Evolutionary conservation across 305 asterid genomes (phyloP).

Genomic region (Fraxinus floribunda): DNA sequence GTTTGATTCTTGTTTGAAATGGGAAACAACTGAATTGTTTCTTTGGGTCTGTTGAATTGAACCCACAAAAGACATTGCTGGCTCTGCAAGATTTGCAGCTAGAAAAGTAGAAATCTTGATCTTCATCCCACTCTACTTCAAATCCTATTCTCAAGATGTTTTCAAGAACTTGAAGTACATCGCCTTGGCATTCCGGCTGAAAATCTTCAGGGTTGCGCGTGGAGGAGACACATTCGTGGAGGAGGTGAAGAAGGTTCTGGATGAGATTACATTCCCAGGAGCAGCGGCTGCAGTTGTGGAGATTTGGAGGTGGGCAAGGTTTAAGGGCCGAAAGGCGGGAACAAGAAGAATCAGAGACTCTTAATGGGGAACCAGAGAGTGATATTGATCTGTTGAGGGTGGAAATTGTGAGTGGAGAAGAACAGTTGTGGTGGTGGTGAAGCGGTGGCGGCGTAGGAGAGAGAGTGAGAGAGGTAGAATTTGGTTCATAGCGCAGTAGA

Average conservation of each 20-base stretch:
- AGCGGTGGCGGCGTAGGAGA: constrained; percentile 36
- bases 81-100: constrained; percentile 61
- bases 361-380: constrained; percentile 65
- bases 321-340: constrained; percentile 66
- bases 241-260: constrained; percentile 49
- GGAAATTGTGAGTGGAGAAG: constrained; percentile 34
- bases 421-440: constrained; percentile 40
- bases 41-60: constrained; percentile 50
- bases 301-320: constrained; percentile 59
- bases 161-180: constrained; percentile 70
- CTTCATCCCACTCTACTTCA: constrained; percentile 82
- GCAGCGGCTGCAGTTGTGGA: constrained; percentile 71
- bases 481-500: constrained; percentile 50
- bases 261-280: constrained; percentile 68
- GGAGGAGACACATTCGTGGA: constrained; percentile 51
- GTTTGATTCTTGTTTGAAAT: constrained; percentile 26
- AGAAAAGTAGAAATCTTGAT: constrained; percentile 54
- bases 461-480: constrained; percentile 59
- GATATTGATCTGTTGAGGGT: constrained; percentile 50
- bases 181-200: constrained; percentile 59
- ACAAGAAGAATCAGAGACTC: constrained; percentile 72
- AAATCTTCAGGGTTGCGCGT: constrained; percentile 51
- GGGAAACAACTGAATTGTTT: constrained; percentile 62
- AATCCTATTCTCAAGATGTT: constrained; percentile 52
- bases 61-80: constrained; percentile 64